Base-by-base conservation (phyloP, 2,329 filamentous ascomycete species). In the Sclerotiophoma versabilis region DNA sequence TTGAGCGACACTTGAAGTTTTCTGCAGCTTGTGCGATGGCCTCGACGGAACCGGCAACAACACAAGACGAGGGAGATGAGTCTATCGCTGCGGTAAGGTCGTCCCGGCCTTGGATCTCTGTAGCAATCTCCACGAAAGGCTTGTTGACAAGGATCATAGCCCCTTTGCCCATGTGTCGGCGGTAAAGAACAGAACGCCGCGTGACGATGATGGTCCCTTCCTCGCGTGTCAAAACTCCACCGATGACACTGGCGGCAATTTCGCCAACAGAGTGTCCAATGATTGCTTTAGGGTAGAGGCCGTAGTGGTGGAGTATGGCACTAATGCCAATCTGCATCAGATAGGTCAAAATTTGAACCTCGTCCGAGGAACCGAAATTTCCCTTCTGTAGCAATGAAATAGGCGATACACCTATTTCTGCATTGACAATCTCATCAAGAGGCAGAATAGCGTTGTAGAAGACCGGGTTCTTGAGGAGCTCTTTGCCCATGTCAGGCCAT, bases 161-260 rank as follows among this genome's bases (percentile, higher is more conserved):
- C 10, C 66, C 70, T 50, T 56, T 34, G 11, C 67, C 71, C 58
- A 63, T 70, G 12, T 72, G 60, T 17, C 58, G 49, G 1, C 60
- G 49, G 50, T 74, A 75, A 4, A 75, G 54, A 5, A 47, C 14
- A 0, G 75, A 70, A 25, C 75, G 56, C 7, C 67, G 57, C 12
- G 66, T 66, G 8, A 74, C 68, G 29, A 77, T 59, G 2, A 74
- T 43, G 1, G 69, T 59, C 0, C 75, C 77, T 48, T 79, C 75
- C 19, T 63, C 55, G 1, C 59, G 54, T 1, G 66, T 73, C 10
- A 77, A 47, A 12, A 53, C 63, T 2, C 72, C 74, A 12, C 68
- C 71, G 8, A 62, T 68, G 12, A 78, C 75, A 11, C 70, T 58
- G 2, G 76, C 76, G 1, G 76, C 66, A 12, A 71, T 71, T 20